These are phyloP conservation scores for Aspergillus ellipticus DNA, from an alignment of 495 filamentous ascomycete genomes.

Conservation along the genomic window DNA sequence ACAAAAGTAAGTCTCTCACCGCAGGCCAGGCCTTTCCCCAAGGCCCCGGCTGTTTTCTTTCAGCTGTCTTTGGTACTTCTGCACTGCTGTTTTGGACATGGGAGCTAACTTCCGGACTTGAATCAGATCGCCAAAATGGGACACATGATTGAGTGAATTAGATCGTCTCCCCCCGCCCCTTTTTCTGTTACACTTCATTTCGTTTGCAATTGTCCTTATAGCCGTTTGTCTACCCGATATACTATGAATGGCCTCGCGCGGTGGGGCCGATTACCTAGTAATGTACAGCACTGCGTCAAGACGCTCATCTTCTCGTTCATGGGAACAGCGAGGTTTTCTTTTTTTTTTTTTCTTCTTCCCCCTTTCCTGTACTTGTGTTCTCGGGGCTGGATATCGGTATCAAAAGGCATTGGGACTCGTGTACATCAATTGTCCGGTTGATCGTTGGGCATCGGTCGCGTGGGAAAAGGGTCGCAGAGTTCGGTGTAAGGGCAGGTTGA, in stretches of 20 bases:
- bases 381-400: background rate
- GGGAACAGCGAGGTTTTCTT: background rate
- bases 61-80: background rate
- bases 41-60: background rate
- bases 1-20: slow-evolving; percentile 72
- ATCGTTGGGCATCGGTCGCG: background rate
- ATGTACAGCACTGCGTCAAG: background rate
- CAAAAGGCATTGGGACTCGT: background rate
- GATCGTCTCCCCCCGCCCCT: background rate
- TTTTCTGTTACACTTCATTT: slow-evolving; percentile 5
- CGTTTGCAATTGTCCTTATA: slow-evolving; percentile 4
- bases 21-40: background rate
- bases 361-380: background rate
- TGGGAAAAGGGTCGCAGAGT: background rate
- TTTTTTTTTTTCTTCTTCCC: background rate
- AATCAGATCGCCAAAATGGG: slow-evolving; percentile 66
- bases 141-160: slow-evolving; percentile 55
- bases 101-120: slow-evolving; percentile 6
- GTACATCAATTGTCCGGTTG: background rate
- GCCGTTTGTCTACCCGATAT: background rate
- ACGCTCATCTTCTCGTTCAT: background rate
- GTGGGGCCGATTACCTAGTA: background rate
- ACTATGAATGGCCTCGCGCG: background rate
- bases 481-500: background rate
- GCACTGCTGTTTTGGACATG: background rate